phyloP scores from a whole-genome alignment of 768 basidiomycete genomes.

The Dentipellis sp. region DNA sequence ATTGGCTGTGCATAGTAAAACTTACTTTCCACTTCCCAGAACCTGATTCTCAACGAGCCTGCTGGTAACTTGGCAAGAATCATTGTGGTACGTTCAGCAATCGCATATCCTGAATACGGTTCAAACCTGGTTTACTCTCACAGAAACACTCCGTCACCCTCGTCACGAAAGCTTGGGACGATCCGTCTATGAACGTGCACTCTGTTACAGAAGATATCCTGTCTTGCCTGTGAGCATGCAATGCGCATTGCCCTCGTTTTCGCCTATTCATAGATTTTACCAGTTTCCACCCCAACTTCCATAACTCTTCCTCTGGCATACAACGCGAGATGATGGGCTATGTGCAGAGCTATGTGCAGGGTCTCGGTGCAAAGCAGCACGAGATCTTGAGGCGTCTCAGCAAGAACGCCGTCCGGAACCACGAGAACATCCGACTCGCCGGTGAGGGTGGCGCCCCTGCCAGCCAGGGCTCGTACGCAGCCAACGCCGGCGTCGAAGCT shows the following conservation, averaged over 20 bases:
- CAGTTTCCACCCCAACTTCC: slow-evolving; percentile 84
- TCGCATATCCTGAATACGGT: neutral
- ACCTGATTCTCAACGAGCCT: slow-evolving; percentile 74
- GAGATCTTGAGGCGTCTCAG: slow-evolving; percentile 46
- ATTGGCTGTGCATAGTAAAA: slow-evolving; percentile 9
- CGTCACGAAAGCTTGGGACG: slow-evolving; percentile 81
- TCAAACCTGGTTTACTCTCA: neutral
- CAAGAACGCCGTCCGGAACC: slow-evolving; percentile 60
- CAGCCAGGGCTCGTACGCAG: slow-evolving; percentile 39
- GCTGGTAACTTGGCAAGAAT: slow-evolving; percentile 67
- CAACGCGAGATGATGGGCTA: slow-evolving; percentile 71
- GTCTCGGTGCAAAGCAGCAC: slow-evolving; percentile 37
- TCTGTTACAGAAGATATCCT: slow-evolving; percentile 52
- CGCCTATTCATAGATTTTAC: neutral
- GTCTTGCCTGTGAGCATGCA: slow-evolving; percentile 47
- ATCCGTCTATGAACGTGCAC: slow-evolving; percentile 48
- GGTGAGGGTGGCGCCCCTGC: slow-evolving; percentile 41
- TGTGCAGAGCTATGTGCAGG: slow-evolving; percentile 53
- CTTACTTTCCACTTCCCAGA: slow-evolving; percentile 28
- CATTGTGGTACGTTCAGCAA: slow-evolving; percentile 42
- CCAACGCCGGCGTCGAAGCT: slow-evolving; percentile 36
- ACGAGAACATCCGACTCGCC: slow-evolving; percentile 55
- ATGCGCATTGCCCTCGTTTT: neutral
- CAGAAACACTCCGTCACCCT: slow-evolving; percentile 55
- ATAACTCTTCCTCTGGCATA: slow-evolving; percentile 48